These are phyloP conservation scores for Pichia sp. DNA, from an alignment of 1,139 yeast genomes.

Conservation along the genomic window DNA sequence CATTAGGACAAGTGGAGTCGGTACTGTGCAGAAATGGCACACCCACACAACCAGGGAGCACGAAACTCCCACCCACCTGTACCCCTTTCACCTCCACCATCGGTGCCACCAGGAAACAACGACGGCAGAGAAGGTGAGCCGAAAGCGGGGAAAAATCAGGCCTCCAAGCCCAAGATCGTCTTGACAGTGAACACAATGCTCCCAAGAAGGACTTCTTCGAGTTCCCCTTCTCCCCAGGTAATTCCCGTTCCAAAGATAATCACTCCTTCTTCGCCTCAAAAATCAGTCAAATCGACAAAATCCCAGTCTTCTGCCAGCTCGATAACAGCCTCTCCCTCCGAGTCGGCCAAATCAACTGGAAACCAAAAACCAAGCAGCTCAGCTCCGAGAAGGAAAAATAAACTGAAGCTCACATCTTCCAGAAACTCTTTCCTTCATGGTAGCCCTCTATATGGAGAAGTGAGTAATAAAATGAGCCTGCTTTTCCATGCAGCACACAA, in stretches of 20 bases:
- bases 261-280: slow-evolving; percentile 1
- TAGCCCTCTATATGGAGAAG: slow-evolving; percentile 20
- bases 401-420: slow-evolving; percentile 8
- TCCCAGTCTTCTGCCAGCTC: slow-evolving; percentile 1
- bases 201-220: background rate
- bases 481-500: slow-evolving; percentile 13
- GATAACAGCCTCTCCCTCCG: slow-evolving; percentile 1
- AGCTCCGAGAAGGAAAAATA: slow-evolving; percentile 1
- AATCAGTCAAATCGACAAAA: slow-evolving; percentile 1
- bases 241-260: slow-evolving; percentile 3
- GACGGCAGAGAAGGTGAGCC: background rate
- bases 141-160: no score
- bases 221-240: background rate
- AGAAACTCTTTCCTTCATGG: slow-evolving; percentile 11
- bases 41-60: background rate
- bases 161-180: background rate
- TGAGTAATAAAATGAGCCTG: slow-evolving; percentile 16
- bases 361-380: background rate
- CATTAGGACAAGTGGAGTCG: background rate
- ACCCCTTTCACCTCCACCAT: slow-evolving; percentile 7
- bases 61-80: background rate
- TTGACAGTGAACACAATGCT: slow-evolving; percentile 4
- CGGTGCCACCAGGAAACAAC: background rate
- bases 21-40: background rate
- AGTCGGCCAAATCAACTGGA: background rate